These are phyloP conservation scores for Pestalotiopsis sp. DNA, from an alignment of 2,329 filamentous ascomycete species.

Conservation along the genomic window DNA sequence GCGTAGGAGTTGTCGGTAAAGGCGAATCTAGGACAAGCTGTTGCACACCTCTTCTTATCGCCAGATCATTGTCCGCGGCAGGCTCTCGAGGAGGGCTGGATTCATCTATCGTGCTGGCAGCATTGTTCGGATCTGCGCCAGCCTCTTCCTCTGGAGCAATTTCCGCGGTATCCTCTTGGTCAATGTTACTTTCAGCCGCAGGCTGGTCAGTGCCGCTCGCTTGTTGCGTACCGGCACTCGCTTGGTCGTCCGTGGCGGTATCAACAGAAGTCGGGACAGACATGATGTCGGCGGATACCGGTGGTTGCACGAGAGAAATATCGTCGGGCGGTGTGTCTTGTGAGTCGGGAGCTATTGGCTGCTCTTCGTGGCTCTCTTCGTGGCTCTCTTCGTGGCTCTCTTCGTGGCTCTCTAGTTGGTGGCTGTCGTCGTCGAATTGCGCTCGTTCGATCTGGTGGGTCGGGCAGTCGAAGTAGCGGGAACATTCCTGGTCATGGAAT, in stretches of 20 bases:
- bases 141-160: background rate
- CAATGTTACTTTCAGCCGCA: background rate
- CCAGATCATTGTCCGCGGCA: background rate
- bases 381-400: background rate
- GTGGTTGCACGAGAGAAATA: background rate
- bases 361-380: background rate
- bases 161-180: background rate
- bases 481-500: slow-evolving; percentile 48
- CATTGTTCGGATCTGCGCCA: background rate
- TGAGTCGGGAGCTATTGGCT: background rate
- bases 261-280: background rate
- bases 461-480: slow-evolving; percentile 52
- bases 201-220: background rate
- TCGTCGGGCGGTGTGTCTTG: background rate
- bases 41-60: background rate
- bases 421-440: slow-evolving; percentile 13
- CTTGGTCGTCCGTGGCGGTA: background rate
- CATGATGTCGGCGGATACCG: background rate
- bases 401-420: background rate
- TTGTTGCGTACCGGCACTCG: background rate
- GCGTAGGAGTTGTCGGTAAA: background rate
- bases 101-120: background rate
- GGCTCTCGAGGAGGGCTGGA: background rate
- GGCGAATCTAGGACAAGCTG: background rate
- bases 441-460: slow-evolving; percentile 46